Conservation (phyloP, 2,329 filamentous ascomycete genomes). For the Leptographium wingfieldii region DNA sequence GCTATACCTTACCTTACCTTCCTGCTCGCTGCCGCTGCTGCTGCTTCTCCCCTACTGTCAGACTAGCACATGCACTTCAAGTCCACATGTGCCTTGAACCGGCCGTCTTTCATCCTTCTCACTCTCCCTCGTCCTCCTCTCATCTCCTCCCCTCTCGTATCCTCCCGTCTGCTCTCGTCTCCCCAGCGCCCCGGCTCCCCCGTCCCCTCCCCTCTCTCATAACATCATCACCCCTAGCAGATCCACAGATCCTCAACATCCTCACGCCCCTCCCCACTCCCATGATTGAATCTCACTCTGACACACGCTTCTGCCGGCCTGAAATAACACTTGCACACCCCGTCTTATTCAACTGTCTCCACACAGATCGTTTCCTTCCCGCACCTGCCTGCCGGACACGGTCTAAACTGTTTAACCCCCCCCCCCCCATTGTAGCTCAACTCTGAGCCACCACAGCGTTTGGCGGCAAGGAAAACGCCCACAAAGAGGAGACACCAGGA, state of each 20-base stretch:
- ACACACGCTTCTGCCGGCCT: conserved; percentile 1
- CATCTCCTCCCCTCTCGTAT: not conserved
- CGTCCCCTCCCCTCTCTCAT: not conserved
- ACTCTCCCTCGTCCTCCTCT: not conserved
- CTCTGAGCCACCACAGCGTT: not conserved
- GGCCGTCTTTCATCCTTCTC: not conserved
- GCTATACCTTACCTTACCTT: not conserved
- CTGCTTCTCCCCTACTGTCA: too few species aligned
- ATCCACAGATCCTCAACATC: not conserved
- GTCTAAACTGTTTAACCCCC: not conserved
- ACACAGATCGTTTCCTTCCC: not conserved
- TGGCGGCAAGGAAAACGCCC: not conserved
- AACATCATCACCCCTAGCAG: not conserved
- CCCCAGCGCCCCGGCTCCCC: not conserved
- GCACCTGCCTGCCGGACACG: not conserved
- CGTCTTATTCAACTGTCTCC: not conserved
- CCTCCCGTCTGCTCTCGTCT: not conserved
- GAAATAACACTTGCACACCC: not conserved
- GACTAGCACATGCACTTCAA: not conserved
- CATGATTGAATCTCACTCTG: not conserved
- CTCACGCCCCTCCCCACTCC: not conserved
- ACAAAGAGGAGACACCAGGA: conserved; percentile 1
- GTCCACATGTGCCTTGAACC: not conserved
- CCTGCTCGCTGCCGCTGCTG: not conserved
- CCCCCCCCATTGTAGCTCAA: not conserved